phyloP scores from a whole-genome alignment of 768 basidiomycete species.

The Plicaturopsis crispa region DNA sequence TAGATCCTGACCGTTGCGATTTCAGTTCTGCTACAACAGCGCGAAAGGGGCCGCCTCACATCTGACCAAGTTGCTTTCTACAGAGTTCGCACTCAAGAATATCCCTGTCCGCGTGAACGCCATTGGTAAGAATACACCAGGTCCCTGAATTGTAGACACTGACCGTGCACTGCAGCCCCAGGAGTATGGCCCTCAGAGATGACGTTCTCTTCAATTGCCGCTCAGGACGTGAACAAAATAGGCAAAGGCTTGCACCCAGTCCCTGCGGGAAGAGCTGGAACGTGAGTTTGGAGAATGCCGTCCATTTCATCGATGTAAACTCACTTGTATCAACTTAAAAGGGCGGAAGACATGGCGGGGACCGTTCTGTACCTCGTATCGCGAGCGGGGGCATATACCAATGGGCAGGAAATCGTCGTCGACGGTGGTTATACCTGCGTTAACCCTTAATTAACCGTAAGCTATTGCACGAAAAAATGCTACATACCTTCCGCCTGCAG shows the following conservation, averaged over 20 bases:
- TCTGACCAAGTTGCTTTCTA: conserved; percentile 69
- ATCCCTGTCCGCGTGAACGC: conserved; percentile 53
- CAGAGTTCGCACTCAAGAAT: conserved; percentile 64
- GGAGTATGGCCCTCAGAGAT: conserved; percentile 75
- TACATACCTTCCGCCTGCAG: too few relatives aligned
- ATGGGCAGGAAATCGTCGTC: conserved; percentile 71
- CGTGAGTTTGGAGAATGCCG: too few relatives aligned
- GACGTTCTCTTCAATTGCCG: conserved; percentile 45
- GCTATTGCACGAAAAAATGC: too few relatives aligned
- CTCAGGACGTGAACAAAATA: conserved; percentile 42
- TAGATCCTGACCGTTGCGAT: neutral
- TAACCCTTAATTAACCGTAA: too few relatives aligned
- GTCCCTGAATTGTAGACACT: too few relatives aligned
- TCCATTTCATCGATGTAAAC: neutral
- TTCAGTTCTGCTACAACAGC: conserved; percentile 76
- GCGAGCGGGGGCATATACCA: conserved; percentile 63
- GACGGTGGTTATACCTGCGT: conserved; percentile 72
- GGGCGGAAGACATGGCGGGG: conserved; percentile 69
- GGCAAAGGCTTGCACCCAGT: conserved; percentile 54
- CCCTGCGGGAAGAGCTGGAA: conserved; percentile 57
- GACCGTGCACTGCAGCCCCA: conserved; percentile 67
- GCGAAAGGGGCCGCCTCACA: conserved; percentile 73
- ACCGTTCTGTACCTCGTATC: conserved; percentile 73
- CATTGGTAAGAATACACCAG: too few relatives aligned
- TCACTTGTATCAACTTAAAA: too few relatives aligned